Percentiles rank a stretch among this genome's conserved stretches.
Evolutionary conservation across 2,329 filamentous ascomycete species (phyloP).

Genomic region (Colletotrichum theobromicola): DNA sequence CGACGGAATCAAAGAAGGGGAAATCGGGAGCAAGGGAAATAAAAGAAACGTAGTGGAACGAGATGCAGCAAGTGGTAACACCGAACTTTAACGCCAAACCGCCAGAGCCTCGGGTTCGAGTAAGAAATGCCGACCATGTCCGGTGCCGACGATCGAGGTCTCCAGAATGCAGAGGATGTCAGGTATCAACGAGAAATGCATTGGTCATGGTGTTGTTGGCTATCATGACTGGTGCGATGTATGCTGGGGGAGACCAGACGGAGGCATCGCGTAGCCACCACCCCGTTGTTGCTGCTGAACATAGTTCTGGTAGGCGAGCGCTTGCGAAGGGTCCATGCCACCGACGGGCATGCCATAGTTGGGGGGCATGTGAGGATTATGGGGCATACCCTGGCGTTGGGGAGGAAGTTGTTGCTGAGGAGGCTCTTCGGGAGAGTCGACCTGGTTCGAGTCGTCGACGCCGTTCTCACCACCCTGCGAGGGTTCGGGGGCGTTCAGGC

Average conservation of each 20-base stretch:
- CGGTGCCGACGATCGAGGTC: slow-evolving; percentile 23
- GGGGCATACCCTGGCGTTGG: slow-evolving; percentile 70
- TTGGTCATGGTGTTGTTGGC: slow-evolving; percentile 22
- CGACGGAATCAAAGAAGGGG: not conserved
- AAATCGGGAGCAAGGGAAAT: slow-evolving; percentile 12
- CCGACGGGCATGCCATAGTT: slow-evolving; percentile 66
- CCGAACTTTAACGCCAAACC: slow-evolving; percentile 35
- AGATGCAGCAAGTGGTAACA: slow-evolving; percentile 15
- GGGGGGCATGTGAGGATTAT: slow-evolving; percentile 66
- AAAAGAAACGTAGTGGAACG: slow-evolving; percentile 17
- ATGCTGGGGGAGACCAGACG: slow-evolving; percentile 80
- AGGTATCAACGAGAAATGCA: slow-evolving; percentile 59
- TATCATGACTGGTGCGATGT: slow-evolving; percentile 78
- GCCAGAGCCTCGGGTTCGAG: slow-evolving; percentile 40
- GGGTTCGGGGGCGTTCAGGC: slow-evolving; percentile 94
- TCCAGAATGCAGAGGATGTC: slow-evolving; percentile 58
- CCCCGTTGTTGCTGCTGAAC: slow-evolving; percentile 73
- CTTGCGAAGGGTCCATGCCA: slow-evolving; percentile 76
- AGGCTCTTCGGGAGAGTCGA: slow-evolving; percentile 92
- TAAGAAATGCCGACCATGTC: not conserved
- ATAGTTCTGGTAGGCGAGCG: slow-evolving; percentile 84
- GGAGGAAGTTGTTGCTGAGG: slow-evolving; percentile 77
- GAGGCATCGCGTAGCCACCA: slow-evolving; percentile 79
- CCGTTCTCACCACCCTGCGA: slow-evolving; percentile 81
- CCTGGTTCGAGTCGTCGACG: slow-evolving; percentile 75